These are phyloP conservation scores for Artomyces pyxidatus DNA, from an alignment of 768 basidiomycete genomes.

Conservation along the genomic window DNA sequence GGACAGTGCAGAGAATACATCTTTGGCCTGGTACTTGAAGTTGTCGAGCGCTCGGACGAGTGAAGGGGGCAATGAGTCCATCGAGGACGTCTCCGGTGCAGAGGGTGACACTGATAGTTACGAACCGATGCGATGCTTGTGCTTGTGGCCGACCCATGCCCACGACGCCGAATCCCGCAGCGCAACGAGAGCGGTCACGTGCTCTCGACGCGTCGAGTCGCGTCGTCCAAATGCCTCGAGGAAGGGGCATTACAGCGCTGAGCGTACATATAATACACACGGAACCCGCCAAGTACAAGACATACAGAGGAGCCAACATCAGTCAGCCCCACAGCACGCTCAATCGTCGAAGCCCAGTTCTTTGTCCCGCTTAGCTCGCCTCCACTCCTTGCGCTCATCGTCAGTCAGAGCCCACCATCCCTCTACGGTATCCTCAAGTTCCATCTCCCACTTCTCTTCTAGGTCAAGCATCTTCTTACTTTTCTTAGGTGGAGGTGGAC, in stretches of 20 bases:
- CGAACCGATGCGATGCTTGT: too few species aligned
- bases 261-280: too few species aligned
- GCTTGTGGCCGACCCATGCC: too few species aligned
- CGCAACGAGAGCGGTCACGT: too few species aligned
- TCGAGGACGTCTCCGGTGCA: too few species aligned
- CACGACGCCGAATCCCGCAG: too few species aligned
- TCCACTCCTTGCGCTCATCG: slow-evolving; percentile 34
- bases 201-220: too few species aligned
- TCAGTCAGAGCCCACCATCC: slow-evolving; percentile 38
- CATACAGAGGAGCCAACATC: too few species aligned
- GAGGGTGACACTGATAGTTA: too few species aligned
- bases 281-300: too few species aligned
- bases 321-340: neutral
- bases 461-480: slow-evolving; percentile 69
- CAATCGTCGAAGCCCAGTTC: slow-evolving; percentile 42
- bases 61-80: slow-evolving; percentile 8
- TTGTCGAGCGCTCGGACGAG: slow-evolving; percentile 39
- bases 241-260: too few species aligned
- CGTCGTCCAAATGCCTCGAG: too few species aligned
- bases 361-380: slow-evolving; percentile 51
- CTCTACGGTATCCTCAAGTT: slow-evolving; percentile 64
- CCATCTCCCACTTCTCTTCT: slow-evolving; percentile 78
- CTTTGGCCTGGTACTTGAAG: slow-evolving; percentile 68
- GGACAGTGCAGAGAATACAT: slow-evolving; percentile 74
- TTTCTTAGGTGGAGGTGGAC: slow-evolving; percentile 66